These are phyloP conservation scores for Sporisorium exsertum DNA, from an alignment of 1,284 basidiomycete species.

Conservation along the genomic window DNA sequence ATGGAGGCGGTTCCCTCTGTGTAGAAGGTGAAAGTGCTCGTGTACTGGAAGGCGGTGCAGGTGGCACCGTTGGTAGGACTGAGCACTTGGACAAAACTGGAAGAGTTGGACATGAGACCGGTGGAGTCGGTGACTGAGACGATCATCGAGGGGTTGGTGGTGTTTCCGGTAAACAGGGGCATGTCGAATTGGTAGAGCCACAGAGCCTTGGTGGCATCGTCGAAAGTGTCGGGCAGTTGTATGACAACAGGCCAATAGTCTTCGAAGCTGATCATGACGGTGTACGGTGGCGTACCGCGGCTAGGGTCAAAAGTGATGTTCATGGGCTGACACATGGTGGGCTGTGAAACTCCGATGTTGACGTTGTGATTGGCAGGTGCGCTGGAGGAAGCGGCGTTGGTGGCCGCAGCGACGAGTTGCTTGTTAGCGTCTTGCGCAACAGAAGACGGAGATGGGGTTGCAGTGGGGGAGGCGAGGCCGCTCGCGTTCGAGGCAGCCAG, in stretches of 20 bases:
- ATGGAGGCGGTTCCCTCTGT: constrained; percentile 30
- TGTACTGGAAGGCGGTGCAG: constrained; percentile 26
- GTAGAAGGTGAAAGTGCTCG: constrained; percentile 39
- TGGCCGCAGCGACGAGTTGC: constrained; percentile 21
- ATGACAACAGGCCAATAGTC: constrained; percentile 51
- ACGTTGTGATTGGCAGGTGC: constrained; percentile 21
- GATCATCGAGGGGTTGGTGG: constrained; percentile 45
- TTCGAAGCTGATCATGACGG: constrained; percentile 52
- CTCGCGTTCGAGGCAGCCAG: background rate
- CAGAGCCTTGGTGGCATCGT: constrained; percentile 39
- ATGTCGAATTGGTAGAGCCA: constrained; percentile 56
- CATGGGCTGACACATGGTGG: constrained; percentile 50
- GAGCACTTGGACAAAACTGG: constrained; percentile 30
- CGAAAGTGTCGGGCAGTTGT: constrained; percentile 41
- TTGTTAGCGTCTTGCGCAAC: background rate
- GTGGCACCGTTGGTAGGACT: constrained; percentile 15
- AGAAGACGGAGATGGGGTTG: constrained; percentile 1
- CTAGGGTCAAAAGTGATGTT: constrained; percentile 59
- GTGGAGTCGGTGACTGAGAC: constrained; percentile 57
- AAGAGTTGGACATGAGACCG: constrained; percentile 56
- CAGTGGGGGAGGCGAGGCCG: constrained; percentile 3
- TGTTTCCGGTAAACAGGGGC: constrained; percentile 36
- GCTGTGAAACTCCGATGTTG: constrained; percentile 42
- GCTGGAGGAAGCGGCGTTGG: background rate
- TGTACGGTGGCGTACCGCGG: constrained; percentile 52